Conservation (phyloP, 345 rosid species). For the Isatis tinctoria region DNA sequence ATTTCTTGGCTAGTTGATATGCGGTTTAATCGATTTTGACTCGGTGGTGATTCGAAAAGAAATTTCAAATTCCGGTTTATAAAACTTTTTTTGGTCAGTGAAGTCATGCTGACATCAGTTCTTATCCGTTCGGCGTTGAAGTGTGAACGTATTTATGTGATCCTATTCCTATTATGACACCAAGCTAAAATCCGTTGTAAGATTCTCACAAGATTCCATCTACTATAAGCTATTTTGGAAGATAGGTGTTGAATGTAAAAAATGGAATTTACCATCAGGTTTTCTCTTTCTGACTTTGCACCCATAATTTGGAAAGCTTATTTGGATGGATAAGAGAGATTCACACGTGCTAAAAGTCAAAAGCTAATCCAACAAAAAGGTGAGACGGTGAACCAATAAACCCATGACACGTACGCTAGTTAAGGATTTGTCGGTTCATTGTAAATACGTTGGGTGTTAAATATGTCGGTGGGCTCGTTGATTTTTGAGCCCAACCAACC, state of each 20-base stretch:
- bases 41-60: slow-evolving; percentile 14
- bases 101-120: not conserved
- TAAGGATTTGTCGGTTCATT: not conserved
- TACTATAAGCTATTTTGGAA: not conserved
- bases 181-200: not conserved
- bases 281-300: not conserved
- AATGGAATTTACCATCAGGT: no score
- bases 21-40: slow-evolving; percentile 21
- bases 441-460: not conserved
- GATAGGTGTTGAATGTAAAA: not conserved
- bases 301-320: not conserved
- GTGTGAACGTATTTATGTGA: not conserved
- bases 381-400: not conserved
- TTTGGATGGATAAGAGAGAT: slow-evolving; percentile 2
- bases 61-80: no score
- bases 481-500: slow-evolving; percentile 22
- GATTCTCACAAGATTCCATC: slow-evolving; percentile 1
- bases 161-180: not conserved
- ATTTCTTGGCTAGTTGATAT: not conserved
- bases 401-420: not conserved
- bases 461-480: slow-evolving; percentile 41
- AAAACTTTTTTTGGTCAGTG: not conserved
- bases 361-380: not conserved
- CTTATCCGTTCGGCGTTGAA: not conserved
- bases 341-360: slow-evolving; percentile 7